Evolutionary conservation across 108 stramenopile genomes (phyloP).

Genomic region (Nitzschia palea): DNA sequence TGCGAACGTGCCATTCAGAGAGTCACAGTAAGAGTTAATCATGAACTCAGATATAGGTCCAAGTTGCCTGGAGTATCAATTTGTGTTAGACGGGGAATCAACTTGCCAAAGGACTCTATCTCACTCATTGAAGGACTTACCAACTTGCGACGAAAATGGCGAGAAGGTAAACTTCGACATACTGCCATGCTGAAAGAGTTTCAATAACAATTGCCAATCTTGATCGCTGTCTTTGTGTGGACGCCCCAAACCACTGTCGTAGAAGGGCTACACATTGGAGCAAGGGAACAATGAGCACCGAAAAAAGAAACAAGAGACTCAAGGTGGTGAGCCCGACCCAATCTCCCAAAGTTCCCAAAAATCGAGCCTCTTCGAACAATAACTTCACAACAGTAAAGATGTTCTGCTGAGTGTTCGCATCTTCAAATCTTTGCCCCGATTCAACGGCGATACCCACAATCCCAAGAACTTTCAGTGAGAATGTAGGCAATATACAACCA

Average conservation of each 20-base stretch:
- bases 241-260: conserved; percentile 54
- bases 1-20: conserved; percentile 50
- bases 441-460: conserved; percentile 74
- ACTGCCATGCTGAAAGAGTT: conserved; percentile 76
- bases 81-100: too few species aligned
- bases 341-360: conserved; percentile 44
- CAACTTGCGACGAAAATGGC: conserved; percentile 67
- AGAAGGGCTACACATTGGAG: conserved; percentile 47
- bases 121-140: conserved; percentile 20
- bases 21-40: conserved; percentile 68
- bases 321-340: conserved; percentile 68
- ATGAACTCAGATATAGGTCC: conserved; percentile 70
- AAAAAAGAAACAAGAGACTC: conserved; percentile 52
- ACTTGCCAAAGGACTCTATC: too few species aligned
- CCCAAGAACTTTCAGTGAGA: conserved; percentile 65
- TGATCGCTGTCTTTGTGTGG: conserved; percentile 12
- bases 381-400: conserved; percentile 53
- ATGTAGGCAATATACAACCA: conserved; percentile 61
- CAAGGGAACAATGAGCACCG: conserved; percentile 73
- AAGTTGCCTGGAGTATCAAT: conserved; percentile 41
- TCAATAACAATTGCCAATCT: conserved; percentile 46
- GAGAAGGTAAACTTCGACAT: conserved; percentile 77
- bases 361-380: conserved; percentile 73
- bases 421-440: conserved; percentile 61
- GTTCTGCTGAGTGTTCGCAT: conserved; percentile 54